Conservation (phyloP, 495 filamentous ascomycete species). For the Penicillium chermesinum region DNA sequence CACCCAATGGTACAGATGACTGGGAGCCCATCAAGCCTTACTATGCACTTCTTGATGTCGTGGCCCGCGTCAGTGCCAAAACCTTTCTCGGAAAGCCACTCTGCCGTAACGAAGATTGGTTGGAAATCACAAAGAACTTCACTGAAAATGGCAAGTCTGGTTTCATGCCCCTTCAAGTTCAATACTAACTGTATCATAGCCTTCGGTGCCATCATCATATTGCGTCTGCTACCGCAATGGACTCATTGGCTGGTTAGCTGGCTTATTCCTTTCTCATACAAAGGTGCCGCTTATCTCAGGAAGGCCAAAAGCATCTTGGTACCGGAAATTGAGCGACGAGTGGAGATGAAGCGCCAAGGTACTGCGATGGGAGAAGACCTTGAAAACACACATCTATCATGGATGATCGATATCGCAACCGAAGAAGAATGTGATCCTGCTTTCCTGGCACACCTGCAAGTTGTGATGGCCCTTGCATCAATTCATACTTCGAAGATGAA, state of each 20-base stretch:
- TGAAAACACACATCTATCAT: not conserved
- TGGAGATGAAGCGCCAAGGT: not conserved
- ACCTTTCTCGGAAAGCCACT: not conserved
- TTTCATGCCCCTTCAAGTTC: not conserved
- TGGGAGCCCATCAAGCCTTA: not conserved
- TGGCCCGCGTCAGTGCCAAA: not conserved
- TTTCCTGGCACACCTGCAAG: not conserved
- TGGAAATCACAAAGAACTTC: not conserved
- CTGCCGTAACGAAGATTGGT: not conserved
- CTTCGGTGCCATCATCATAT: not conserved
- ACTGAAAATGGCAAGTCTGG: not conserved
- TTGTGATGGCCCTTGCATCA: not conserved
- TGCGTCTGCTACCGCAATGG: not conserved
- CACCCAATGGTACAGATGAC: not conserved
- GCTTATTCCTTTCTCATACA: not conserved
- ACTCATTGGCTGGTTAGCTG: not conserved
- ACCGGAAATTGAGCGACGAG: not conserved
- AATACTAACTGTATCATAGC: not conserved
- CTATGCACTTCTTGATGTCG: not conserved
- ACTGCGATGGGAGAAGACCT: not conserved
- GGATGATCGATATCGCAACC: conserved; percentile 2
- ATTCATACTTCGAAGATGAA: conserved; percentile 1
- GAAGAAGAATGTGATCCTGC: not conserved
- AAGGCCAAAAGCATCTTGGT: not conserved
- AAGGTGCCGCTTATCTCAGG: not conserved